Evolutionary conservation across 2,329 filamentous ascomycete genomes (phyloP), one percentile per base, ranked within the genome.

Genomic region (Pyricularia sp.): DNA sequence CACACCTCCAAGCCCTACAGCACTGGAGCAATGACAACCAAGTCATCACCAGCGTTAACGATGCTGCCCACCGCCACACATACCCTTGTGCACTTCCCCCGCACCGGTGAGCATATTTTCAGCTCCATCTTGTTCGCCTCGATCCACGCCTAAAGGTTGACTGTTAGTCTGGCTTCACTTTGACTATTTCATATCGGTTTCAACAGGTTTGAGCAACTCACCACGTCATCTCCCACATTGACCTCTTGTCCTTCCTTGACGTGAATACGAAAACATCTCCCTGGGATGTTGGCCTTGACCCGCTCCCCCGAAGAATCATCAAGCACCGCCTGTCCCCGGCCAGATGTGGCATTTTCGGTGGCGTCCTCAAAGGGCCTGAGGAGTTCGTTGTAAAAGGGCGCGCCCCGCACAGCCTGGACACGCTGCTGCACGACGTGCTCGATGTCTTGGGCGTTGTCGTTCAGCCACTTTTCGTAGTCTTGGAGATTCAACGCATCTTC

Each of bases 391-490:
- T 59, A 59, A 30, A 59, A 59, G 24, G 55, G 12, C 13, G 55
- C 55, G 24, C 55, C 6, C 12, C 26, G 55, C 13, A 35, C 60
- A 5, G 64, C 64, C 16, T 49, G 64, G 19, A 65, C 33, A 2
- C 40, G 53, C 53, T 60, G 24, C 10, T 67, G 64, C 22, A 59
- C 26, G 13, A 59, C 55, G 5, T 28, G 24, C 16, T 30, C 55
- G 12, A 59, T 59, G 24, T 59, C 24, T 26, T 28, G 24, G 12
- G 55, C 55, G 13, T 76, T 72, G 31, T 66, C 65, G 12, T 67
- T 67, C 22, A 76, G 67, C 74, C 73, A 74, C 3, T 68, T 57
- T 61, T 75, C 72, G 62, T 76, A 76, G 40, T 71, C 68, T 1
- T 65, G 66, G 1, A 75, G 69, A 28, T 75, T 69, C 3, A 76